A percentile compares a stretch with the other conserved stretches of the same genome.
Evolutionary conservation across 805 yeast genomes (phyloP).

Genomic region (Starmerella apis): DNA sequence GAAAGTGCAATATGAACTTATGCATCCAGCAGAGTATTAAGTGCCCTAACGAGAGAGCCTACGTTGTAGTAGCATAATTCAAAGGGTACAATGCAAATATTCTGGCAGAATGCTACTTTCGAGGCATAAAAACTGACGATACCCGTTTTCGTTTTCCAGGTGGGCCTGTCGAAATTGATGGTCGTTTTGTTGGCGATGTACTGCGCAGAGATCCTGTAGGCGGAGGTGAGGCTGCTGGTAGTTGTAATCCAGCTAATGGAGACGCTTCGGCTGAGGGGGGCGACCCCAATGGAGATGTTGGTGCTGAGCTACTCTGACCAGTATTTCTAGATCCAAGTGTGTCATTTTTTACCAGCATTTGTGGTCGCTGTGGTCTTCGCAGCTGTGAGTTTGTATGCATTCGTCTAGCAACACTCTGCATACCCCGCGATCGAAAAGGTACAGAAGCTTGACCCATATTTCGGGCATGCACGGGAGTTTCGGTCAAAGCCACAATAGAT

Average conservation of each 20-base stretch:
- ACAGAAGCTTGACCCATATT: conserved; percentile 3
- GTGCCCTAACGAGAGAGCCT: too few relatives aligned
- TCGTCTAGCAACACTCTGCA: conserved; percentile 25
- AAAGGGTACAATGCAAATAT: too few relatives aligned
- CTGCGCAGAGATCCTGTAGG: not conserved
- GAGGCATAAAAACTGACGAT: conserved; percentile 17
- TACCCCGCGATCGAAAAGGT: conserved; percentile 19
- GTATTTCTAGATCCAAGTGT: not conserved
- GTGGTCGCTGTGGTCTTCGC: conserved; percentile 8
- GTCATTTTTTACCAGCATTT: not conserved
- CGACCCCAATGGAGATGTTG: not conserved
- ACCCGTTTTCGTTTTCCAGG: conserved; percentile 11
- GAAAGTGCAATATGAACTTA: too few relatives aligned
- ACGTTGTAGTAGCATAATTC: too few relatives aligned
- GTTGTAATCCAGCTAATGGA: not conserved
- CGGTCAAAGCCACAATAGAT: conserved; percentile 22
- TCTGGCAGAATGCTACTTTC: not conserved
- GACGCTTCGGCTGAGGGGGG: not conserved
- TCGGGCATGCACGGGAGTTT: conserved; percentile 10
- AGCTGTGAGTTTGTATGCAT: conserved; percentile 11
- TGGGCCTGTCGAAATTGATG: not conserved
- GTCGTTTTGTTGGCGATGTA: not conserved
- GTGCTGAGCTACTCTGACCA: not conserved
- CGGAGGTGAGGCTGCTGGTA: not conserved
- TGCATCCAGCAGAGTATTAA: too few relatives aligned